These are phyloP conservation scores for Metarhizium guizhouense DNA, from an alignment of 2,329 filamentous ascomycete species.

Conservation along the genomic window DNA sequence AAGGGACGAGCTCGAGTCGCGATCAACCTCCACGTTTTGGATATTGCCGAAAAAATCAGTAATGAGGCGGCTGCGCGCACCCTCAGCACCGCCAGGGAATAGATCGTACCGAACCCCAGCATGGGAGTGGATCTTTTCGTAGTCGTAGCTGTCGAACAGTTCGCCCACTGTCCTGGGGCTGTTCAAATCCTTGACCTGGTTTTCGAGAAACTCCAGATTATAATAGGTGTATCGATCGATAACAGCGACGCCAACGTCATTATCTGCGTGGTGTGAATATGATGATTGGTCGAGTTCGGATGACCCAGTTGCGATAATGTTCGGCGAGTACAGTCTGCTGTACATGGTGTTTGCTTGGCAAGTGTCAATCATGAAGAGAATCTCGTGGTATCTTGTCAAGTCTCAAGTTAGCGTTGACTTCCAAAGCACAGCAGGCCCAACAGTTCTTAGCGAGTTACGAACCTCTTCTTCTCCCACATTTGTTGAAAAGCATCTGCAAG, in stretches of 20 bases:
- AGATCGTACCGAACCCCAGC: conserved; percentile 91
- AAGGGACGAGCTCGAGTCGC: conserved; percentile 45
- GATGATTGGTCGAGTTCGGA: conserved; percentile 92
- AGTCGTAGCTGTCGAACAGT: conserved; percentile 92
- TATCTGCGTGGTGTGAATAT: conserved; percentile 96
- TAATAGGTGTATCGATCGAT: conserved; percentile 99
- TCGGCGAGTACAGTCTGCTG: conserved; percentile 93
- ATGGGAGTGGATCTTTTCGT: conserved; percentile 85
- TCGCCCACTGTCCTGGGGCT: conserved; percentile 88
- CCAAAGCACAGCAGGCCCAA: not conserved
- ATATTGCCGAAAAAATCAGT: conserved; percentile 99
- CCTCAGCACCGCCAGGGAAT: conserved; percentile 76
- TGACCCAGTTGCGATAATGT: conserved; percentile 96
- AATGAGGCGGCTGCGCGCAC: conserved; percentile 69
- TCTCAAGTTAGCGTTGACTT: not conserved
- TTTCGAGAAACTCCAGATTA: conserved; percentile 93
- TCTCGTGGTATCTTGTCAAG: conserved; percentile 66
- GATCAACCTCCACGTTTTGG: conserved; percentile 87
- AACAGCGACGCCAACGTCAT: conserved; percentile 93
- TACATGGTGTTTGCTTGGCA: conserved; percentile 99
- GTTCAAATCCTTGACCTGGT: conserved; percentile 73
- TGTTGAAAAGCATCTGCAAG: conserved; percentile 95
- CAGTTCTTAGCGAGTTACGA: conserved; percentile 10
- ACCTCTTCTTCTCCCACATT: conserved; percentile 99
- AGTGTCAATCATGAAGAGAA: conserved; percentile 99